Base-by-base conservation (phyloP, 2,329 filamentous ascomycete species). In the Xylaria digitata region DNA sequence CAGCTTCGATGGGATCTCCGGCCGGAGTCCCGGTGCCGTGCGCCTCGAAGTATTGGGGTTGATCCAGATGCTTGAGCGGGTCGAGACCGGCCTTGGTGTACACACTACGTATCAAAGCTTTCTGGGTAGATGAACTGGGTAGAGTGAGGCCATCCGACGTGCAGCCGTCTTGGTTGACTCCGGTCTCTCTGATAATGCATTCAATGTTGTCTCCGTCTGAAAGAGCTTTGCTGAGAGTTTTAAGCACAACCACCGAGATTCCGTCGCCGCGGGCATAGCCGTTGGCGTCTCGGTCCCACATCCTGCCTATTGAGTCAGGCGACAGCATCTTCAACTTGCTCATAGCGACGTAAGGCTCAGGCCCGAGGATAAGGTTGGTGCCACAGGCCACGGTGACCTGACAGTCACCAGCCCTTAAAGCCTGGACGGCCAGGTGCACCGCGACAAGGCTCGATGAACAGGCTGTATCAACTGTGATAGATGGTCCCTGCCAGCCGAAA, bases 401-500 rank as follows among this genome's bases (percentile, higher is more conserved):
- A 2, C 5, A 48, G 5, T 48, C n/a, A 23, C 45, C 19, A 7
- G 19, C 3, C 1, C 45, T 5, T 2, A 48, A 8, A 3, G 5
- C 6, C 21, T 9, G 45, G 3, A 48, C 45, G 17, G 45, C 45
- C 8, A 8, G 2, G 19, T 48, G 45, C 21, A 48, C 3, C 2
- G 45, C 45, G 8, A 48, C 45, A 2, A 48, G 19, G 7, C 45
- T 48, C 8, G 45, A 48, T 2, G n/a, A 21, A 13, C 45, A 48
- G 2, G 45, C 45, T 6, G 45, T 48, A 11, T 48, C 45, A 11
- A 48, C 21, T 3, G 45, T 48, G 3, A 48, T 48, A 23, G 48
- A 50, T 71, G 67, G 59, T 80, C 79, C 19, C 74, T 73, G 52
- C 78, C 77, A 7, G 68, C 65, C 75, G 65, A 80, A 81, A 49